These are phyloP conservation scores for Nitzschia palea DNA, from an alignment of 108 stramenopile genomes.

Conservation along the genomic window DNA sequence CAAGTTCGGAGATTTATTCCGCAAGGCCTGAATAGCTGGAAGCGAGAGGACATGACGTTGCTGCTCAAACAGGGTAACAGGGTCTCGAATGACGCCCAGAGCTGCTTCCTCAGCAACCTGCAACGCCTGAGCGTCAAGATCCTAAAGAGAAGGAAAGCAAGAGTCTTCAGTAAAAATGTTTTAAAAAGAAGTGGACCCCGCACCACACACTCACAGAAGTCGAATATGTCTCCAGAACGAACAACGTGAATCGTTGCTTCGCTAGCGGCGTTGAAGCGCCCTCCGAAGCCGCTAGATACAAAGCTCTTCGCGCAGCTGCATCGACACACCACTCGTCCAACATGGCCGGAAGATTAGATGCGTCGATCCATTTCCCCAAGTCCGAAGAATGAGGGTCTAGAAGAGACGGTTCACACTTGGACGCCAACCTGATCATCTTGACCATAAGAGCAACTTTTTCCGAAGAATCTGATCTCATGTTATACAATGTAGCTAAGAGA, in stretches of 20 bases:
- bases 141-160: not conserved
- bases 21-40: conserved; percentile 68
- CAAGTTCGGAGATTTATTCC: conserved; percentile 35
- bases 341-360: conserved; percentile 22
- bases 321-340: conserved; percentile 50
- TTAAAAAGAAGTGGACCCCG: no score
- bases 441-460: conserved; percentile 64
- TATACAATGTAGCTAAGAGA: conserved; percentile 66
- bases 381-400: conserved; percentile 35
- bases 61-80: conserved; percentile 69
- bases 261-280: conserved; percentile 11
- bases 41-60: conserved; percentile 66
- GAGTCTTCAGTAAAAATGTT: not conserved
- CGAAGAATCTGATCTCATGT: conserved; percentile 59
- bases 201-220: conserved; percentile 53
- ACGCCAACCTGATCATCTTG: conserved; percentile 60
- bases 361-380: conserved; percentile 51
- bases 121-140: conserved; percentile 55
- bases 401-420: conserved; percentile 2
- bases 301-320: conserved; percentile 31
- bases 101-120: conserved; percentile 68
- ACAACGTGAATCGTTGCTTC: conserved; percentile 70
- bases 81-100: conserved; percentile 78
- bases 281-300: conserved; percentile 66
- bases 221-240: conserved; percentile 66